Percentiles rank a stretch among this genome's conserved stretches.
Evolutionary conservation across 345 rosid species (phyloP).

Genomic region (Euclidium syriacum): DNA sequence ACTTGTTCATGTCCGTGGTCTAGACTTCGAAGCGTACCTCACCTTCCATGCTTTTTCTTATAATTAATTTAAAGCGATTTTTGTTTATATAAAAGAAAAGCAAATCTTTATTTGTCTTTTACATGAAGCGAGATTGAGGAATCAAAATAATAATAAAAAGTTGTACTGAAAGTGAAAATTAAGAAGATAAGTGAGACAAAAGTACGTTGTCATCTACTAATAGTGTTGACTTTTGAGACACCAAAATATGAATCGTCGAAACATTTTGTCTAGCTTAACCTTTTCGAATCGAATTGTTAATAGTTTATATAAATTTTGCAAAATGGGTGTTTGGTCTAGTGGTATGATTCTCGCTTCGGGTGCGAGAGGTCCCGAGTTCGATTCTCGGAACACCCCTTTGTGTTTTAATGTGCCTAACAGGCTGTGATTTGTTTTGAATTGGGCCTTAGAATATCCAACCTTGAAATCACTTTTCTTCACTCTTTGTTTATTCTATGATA

Average conservation of each 20-base stretch:
- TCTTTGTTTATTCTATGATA: neutral
- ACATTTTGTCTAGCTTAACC: no score
- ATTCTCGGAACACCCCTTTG: conserved; percentile 31
- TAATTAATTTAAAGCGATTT: neutral
- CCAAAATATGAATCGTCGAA: neutral
- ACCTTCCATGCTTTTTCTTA: conserved; percentile 3
- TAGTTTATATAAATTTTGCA: no score
- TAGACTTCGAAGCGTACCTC: neutral
- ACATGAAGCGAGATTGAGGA: neutral
- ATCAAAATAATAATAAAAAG: neutral
- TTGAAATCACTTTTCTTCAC: neutral
- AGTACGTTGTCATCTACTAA: conserved; percentile 5
- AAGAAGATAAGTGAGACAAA: neutral
- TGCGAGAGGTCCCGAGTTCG: conserved; percentile 97
- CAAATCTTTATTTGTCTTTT: neutral
- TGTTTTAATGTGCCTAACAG: no score
- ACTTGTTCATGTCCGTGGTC: conserved; percentile 4
- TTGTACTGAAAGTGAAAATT: neutral
- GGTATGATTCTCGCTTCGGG: conserved; percentile 70
- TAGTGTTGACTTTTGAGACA: conserved; percentile 4
- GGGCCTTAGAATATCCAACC: neutral
- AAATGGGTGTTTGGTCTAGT: neutral
- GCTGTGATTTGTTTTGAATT: no score
- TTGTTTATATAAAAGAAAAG: neutral
- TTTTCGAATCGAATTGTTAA: no score